A percentile compares a stretch with the other conserved stretches of the same genome.
Evolutionary conservation across 176 grass and related monocot species (phyloP).

Genomic region (Raddia distichophylla): DNA sequence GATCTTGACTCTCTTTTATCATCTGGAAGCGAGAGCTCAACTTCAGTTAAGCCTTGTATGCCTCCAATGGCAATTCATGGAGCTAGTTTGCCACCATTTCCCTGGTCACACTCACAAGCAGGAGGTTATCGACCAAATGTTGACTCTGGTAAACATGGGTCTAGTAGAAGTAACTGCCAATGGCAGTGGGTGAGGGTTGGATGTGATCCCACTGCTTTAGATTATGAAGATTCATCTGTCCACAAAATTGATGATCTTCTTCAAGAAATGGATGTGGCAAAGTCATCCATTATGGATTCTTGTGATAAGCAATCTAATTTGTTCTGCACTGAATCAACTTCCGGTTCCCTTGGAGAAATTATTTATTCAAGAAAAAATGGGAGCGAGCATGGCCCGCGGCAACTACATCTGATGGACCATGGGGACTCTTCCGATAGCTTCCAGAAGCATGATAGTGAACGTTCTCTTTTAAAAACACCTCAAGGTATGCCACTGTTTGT

Average conservation of each 20-base stretch:
- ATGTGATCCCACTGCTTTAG: slow-evolving; percentile 44
- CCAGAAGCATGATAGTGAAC: slow-evolving; percentile 49
- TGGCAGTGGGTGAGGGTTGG: slow-evolving; percentile 84
- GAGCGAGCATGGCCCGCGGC: slow-evolving; percentile 44
- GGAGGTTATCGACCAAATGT: slow-evolving; percentile 59
- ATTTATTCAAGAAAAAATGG: slow-evolving; percentile 47
- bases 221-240: slow-evolving; percentile 44
- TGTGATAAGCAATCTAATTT: slow-evolving; percentile 53
- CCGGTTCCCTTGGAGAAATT: slow-evolving; percentile 48
- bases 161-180: slow-evolving; percentile 54
- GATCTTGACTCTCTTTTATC: slow-evolving; percentile 66
- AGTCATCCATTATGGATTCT: slow-evolving; percentile 44
- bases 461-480: slow-evolving; percentile 52
- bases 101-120: slow-evolving; percentile 72
- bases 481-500: slow-evolving; percentile 44
- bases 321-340: slow-evolving; percentile 57
- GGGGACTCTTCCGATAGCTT: slow-evolving; percentile 49
- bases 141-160: slow-evolving; percentile 70
- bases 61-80: slow-evolving; percentile 52
- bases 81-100: slow-evolving; percentile 88
- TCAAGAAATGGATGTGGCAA: slow-evolving; percentile 64
- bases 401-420: slow-evolving; percentile 33
- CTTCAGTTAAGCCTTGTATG: slow-evolving; percentile 46
- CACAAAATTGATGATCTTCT: slow-evolving; percentile 66
- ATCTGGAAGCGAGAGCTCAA: slow-evolving; percentile 41